Base-by-base conservation (phyloP, 768 basidiomycete species). In the Podaxis sp. region DNA sequence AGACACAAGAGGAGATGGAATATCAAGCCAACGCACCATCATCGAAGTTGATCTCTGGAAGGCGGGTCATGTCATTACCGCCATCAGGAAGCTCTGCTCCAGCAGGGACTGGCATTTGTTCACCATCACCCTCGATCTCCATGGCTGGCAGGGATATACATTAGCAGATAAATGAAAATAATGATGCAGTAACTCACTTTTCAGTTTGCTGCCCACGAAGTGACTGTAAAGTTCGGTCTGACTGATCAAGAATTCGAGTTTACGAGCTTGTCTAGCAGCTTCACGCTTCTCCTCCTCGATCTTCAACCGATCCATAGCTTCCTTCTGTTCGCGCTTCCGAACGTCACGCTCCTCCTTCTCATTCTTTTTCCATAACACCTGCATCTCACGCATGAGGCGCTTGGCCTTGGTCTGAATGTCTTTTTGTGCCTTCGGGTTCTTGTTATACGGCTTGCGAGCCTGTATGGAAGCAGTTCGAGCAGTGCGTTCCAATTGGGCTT, bases 221-320 rank as follows among this genome's bases (percentile, higher is more conserved):
- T 99, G 97, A 65, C 93, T 95, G 75, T 98, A 99, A 6, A 98
- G 83, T 72, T 99, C 97, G 3, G 97, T 98, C 74, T 98, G 96
- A 61, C 93, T 98, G 73, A 99, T 95, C 74, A 99, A 79, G 77
- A 98, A 99, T 76, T 99, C 97, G 25, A 99, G 85, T 73, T 98
- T 98, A 65, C 96, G 84, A 11, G 95, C 93, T 72, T 96, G 93
- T 55, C 97, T 81, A 40, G 95, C 90, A 11, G 91, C 90, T 74
- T 99, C 97, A 44, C 96, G 83, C 69, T 87, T 91, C 74, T 97
- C 94, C 71, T 96, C 95, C 72, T 96, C 94, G 35, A 92, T 74
- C 72, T 88, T 91, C 23, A 91, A 84, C 54, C 93, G 85, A 67
- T 95, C 93, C 66, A 86, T 81, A 10, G 94, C 93, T 71, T 97